Evolutionary conservation across 495 filamentous ascomycete species (phyloP).

Genomic region (Zalerion maritima): DNA sequence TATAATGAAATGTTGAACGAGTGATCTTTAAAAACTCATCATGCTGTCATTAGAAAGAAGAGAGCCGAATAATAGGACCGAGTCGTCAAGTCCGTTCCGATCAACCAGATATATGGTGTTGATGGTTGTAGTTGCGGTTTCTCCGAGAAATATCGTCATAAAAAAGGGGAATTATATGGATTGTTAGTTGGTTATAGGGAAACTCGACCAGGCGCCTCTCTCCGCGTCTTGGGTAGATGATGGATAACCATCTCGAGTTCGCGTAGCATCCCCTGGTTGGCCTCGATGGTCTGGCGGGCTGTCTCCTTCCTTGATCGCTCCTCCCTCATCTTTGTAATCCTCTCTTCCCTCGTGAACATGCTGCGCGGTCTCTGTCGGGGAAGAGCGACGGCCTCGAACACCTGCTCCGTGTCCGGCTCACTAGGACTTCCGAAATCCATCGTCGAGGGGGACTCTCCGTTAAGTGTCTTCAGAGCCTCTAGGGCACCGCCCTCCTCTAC

Average conservation of each 20-base stretch:
- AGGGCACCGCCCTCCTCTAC: conserved; percentile 52
- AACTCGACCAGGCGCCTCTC: conserved; percentile 7
- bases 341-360: conserved; percentile 70
- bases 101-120: too few relatives aligned
- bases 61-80: not conserved
- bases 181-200: not conserved
- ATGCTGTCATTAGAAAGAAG: not conserved
- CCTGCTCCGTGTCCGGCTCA: conserved; percentile 49
- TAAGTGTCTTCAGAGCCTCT: conserved; percentile 63
- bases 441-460: conserved; percentile 41
- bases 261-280: conserved; percentile 74
- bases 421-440: conserved; percentile 12
- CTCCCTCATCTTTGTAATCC: conserved; percentile 76
- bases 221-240: conserved; percentile 41
- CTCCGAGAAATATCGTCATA: too few relatives aligned
- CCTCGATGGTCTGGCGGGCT: conserved; percentile 55
- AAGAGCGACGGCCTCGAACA: conserved; percentile 80
- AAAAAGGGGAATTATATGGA: conserved; percentile 2
- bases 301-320: conserved; percentile 59
- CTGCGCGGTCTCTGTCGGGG: conserved; percentile 51
- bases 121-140: too few relatives aligned
- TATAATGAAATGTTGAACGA: too few relatives aligned
- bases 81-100: too few relatives aligned
- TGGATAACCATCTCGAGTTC: conserved; percentile 84
- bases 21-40: too few relatives aligned